Percentiles rank a stretch among this genome's conserved stretches.
Evolutionary conservation across 2,329 filamentous ascomycete genomes (phyloP).

Genomic region (Penicillium aurantiogriseum): DNA sequence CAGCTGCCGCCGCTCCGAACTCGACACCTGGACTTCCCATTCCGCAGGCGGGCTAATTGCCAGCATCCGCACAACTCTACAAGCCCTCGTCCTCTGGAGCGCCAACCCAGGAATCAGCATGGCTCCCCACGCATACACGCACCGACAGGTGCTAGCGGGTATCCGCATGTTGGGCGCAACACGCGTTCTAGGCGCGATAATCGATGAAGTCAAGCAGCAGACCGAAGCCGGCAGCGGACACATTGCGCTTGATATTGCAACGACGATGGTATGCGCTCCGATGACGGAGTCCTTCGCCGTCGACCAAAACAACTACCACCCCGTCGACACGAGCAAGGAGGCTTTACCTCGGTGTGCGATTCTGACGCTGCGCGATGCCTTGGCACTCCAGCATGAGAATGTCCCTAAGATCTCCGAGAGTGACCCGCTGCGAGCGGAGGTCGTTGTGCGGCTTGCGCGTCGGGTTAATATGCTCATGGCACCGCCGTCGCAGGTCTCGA

Average conservation of each 20-base stretch:
- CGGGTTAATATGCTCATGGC: slow-evolving; percentile 44
- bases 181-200: slow-evolving; percentile 37
- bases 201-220: slow-evolving; percentile 46
- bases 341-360: slow-evolving; percentile 33
- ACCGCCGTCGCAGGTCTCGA: slow-evolving; percentile 40
- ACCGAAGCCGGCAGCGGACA: slow-evolving; percentile 41
- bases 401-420: slow-evolving; percentile 44
- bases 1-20: slow-evolving; percentile 47
- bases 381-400: slow-evolving; percentile 39
- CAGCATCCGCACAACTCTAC: slow-evolving; percentile 51
- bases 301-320: slow-evolving; percentile 39
- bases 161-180: slow-evolving; percentile 43
- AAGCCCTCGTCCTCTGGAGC: slow-evolving; percentile 55
- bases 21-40: slow-evolving; percentile 53
- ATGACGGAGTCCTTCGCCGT: slow-evolving; percentile 41
- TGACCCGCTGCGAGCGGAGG: slow-evolving; percentile 45
- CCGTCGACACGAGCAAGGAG: slow-evolving; percentile 35
- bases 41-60: slow-evolving; percentile 48
- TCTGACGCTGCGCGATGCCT: slow-evolving; percentile 44
- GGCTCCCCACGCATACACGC: slow-evolving; percentile 56
- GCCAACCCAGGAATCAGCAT: slow-evolving; percentile 50
- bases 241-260: slow-evolving; percentile 45
- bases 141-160: slow-evolving; percentile 50
- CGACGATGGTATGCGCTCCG: slow-evolving; percentile 44
- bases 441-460: slow-evolving; percentile 46